Base-by-base conservation (phyloP, 208 protist species). In the Crithidia brevicula region DNA sequence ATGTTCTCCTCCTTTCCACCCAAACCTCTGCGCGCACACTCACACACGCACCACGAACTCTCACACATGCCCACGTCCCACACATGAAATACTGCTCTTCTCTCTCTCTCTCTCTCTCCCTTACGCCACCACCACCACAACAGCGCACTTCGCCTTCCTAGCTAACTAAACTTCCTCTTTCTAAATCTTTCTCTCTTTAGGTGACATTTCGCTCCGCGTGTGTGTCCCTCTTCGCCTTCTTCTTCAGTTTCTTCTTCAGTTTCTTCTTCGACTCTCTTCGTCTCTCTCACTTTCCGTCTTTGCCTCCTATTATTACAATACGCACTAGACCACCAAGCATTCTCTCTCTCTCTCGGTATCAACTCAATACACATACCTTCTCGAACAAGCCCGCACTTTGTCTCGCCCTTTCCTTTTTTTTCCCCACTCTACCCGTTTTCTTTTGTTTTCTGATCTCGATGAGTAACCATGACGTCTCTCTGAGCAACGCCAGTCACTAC, bases 401-500 rank as follows among this genome's bases (percentile, higher is more conserved):
- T 22, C n/a, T 43, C 13, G 13, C 13, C 3, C 22, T 13, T 20
- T 50, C 28, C n/a, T 18, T 25, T 46, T 43, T n/a, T n/a, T 22
- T 36, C 31, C 7, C 36, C 6, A 34, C 22, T 22, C 15, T 22
- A 28, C 25, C 47, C 56, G 3, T 31, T 16, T 13, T 20, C 13
- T 59, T 52, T 43, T 27, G 16, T 33, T 33, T 27, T 16, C 33
- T 30, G 20, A 72, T 53, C 45, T 75, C 62, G 67, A 79, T 83
- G 77, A 72, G 73, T 72, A 50, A 67, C 62, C 57, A 62, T 47
- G 61, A 74, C 49, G 62, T 46, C 54, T 18, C 28, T 25, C 58
- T 85, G 16, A 82, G 80, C 71, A 77, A 82, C 34, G 80, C 71
- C 53, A 75, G 54, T 27, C 80, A 59, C 63, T 85, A 85, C 59